A percentile compares a stretch with the other conserved stretches of the same genome.
phyloP scores from a whole-genome alignment of 164 flowering plant species.

The Nymphaea colorata region DNA sequence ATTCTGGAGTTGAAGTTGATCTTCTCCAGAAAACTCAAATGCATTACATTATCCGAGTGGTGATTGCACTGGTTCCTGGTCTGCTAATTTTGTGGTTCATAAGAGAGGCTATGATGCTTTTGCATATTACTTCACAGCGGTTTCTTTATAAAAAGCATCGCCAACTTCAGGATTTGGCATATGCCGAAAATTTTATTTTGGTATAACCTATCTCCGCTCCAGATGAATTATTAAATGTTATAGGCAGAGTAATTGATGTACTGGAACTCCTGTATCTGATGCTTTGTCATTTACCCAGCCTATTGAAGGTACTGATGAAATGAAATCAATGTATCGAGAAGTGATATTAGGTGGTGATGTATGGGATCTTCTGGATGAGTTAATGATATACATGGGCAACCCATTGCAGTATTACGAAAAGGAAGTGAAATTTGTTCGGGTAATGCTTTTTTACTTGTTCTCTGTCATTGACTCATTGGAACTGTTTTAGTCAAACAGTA shows the following conservation, averaged over 20 bases:
- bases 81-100: conserved; percentile 68
- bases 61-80: conserved; percentile 74
- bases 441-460: conserved; percentile 17
- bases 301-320: conserved; percentile 54
- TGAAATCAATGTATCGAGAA: conserved; percentile 80
- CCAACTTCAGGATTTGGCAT: conserved; percentile 84
- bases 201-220: conserved; percentile 19
- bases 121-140: conserved; percentile 58
- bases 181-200: conserved; percentile 89
- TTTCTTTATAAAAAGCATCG: conserved; percentile 65
- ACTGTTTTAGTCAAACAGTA: neutral
- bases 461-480: neutral
- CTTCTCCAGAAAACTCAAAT: conserved; percentile 76
- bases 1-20: conserved; percentile 95
- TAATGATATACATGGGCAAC: conserved; percentile 92
- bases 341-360: conserved; percentile 94
- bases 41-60: conserved; percentile 58
- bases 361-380: conserved; percentile 95
- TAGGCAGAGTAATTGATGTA: no score
- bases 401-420: conserved; percentile 89
- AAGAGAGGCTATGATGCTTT: conserved; percentile 65
- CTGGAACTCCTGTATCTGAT: conserved; percentile 2
- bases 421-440: conserved; percentile 83
- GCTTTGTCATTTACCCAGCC: conserved; percentile 39
- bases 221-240: no score